Conservation (phyloP, 83 land plant species). For the Picea abies region DNA sequence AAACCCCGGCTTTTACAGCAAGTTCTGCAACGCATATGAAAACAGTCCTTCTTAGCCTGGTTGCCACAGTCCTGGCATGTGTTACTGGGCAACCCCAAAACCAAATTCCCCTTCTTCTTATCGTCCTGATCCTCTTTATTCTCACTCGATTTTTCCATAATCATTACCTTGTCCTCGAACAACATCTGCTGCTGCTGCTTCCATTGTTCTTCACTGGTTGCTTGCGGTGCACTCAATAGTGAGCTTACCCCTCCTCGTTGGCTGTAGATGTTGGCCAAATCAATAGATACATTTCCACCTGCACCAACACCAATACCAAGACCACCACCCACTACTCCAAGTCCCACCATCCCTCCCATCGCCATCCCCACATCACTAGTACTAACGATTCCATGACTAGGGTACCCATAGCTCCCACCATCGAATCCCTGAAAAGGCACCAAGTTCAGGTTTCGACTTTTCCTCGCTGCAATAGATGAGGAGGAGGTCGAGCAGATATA, state of each 20-base stretch:
- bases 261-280: too few relatives aligned
- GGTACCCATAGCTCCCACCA: slow-evolving; percentile 13
- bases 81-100: background rate
- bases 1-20: slow-evolving; percentile 64
- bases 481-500: slow-evolving; percentile 1
- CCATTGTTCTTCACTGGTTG: too few relatives aligned
- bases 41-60: slow-evolving; percentile 70
- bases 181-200: background rate
- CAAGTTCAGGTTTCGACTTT: too few relatives aligned
- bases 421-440: slow-evolving; percentile 7
- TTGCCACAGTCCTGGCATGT: slow-evolving; percentile 68
- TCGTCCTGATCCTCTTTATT: background rate
- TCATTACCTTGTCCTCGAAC: background rate
- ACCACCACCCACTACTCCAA: background rate
- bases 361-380: slow-evolving; percentile 3
- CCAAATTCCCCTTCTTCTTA: slow-evolving; percentile 4
- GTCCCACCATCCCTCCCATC: background rate
- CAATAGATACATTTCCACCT: background rate
- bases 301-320: background rate
- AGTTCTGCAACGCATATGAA: slow-evolving; percentile 54
- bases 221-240: too few relatives aligned
- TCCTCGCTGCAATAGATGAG: background rate
- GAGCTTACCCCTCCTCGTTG: too few relatives aligned
- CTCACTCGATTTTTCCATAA: background rate
- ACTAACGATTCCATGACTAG: background rate